Evolutionary conservation across 176 grass and related monocot genomes (phyloP), one percentile per base, ranked within the genome.

Genomic region (sorghum (Sorghum bicolor)): DNA sequence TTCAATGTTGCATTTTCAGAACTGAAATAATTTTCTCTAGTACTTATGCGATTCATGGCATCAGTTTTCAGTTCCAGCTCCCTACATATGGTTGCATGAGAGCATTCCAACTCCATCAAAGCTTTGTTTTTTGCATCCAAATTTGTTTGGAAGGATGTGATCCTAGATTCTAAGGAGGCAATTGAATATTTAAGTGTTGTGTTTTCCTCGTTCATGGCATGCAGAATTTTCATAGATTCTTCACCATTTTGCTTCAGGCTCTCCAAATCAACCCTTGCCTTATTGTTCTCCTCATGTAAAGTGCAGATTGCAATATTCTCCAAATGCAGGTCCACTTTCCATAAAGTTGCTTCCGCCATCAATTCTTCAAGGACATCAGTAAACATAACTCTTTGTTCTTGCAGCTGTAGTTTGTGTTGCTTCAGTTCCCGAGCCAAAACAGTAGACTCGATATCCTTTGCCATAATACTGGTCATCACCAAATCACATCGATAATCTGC

Each of bases 391-490:
- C 64, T 80, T 76, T 93, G 72, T 64, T 77, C 85, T 71, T 93
- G 76, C 47, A 77, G 71, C 24, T 83, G 34, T 9, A 43, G 28
- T 65, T 86, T 81, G 22, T 83, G 62, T 74, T 83, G 82, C 79
- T 81, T 83, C 82, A 87, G 60, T 82, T 89, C 85, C 37, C 60
- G 74, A 83, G 70, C 30, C 57, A 94, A 53, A 83, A 90, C 85
- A 90, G 87, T 84, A 32, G 81, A 88, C 50, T 90, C 82, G 3
- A 94, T 86, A 36, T 94, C 92, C 71, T 88, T 90, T 80, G 85
- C 69, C 45, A 94, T 74, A 28, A 69, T 64, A 72, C 69, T 53
- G 32, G 58, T 78, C 32, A 88, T 83, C 47, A 90, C 63, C 16
- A 78, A 78, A 53, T 94, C 89, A 68, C 72, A 80, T 81, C 72